Evolutionary conservation across 805 yeast genomes (phyloP), one percentile per base, ranked within the genome.

Genomic region (Debaryomyces castellii): DNA sequence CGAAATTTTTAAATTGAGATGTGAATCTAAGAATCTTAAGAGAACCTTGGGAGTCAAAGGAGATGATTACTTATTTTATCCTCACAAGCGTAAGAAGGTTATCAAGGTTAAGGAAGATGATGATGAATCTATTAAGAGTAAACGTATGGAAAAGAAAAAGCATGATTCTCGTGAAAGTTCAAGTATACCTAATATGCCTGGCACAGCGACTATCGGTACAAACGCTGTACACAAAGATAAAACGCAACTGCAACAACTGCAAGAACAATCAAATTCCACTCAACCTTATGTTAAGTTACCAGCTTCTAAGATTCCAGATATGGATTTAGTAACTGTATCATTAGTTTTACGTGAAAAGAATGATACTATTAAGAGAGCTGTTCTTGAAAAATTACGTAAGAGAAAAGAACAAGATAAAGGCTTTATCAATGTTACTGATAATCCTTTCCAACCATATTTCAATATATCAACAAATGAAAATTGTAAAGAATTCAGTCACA

Each of bases 221-320:
- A 51, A 49, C 41, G 55, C 51, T 3, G 45, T 46, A 22, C 40
- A 46, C 20, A 52, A 46, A 36, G 57, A 53, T 32, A 54, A 49
- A 36, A 39, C 28, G 28, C 41, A 40, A 30, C 52, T 41, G 22
- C 48, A 36, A 18, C 50, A 46, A 37, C 49, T 37, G 27, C 51
- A 46, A 40, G 51, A 48, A 44, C 47, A 58, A 20, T 45, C 61
- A 14, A 50, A 66, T 3, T 71, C 49, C 60, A 74, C 76, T 32
- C 92, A 88, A 59, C 90, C 95, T 20, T 87, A 90, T 68, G 95
- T 89, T 54, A 85, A 87, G 56, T 64, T 89, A 33, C 96, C 97
- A 2, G 85, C 94, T 32, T 87, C 96, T 1, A 88, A 89, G 65
- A 87, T 92, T 51, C 97, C 98, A 12, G 97, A 92, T 64, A 77